phyloP scores from a whole-genome alignment of 2,329 filamentous ascomycete genomes.

The Colletotrichum cuscutae region DNA sequence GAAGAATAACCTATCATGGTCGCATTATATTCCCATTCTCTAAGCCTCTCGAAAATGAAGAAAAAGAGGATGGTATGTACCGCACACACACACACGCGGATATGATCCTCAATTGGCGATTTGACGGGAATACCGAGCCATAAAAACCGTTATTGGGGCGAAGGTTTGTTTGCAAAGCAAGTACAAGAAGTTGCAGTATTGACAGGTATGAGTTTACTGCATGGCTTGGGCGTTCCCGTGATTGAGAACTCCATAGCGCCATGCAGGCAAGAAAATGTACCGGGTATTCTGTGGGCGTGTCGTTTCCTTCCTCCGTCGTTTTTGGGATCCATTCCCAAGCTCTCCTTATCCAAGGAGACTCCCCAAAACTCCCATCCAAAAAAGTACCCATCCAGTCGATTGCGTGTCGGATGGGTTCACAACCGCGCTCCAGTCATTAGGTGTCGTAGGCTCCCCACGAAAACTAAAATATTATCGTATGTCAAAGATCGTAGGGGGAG shows the following conservation, averaged over 20 bases:
- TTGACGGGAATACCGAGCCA: constrained; percentile 29
- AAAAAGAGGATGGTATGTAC: constrained; percentile 33
- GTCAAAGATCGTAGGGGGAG: constrained; percentile 52
- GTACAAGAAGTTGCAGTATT: constrained; percentile 52
- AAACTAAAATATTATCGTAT: constrained; percentile 52
- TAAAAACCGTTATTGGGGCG: constrained; percentile 37
- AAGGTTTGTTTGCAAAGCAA: constrained; percentile 46
- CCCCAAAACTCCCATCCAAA: constrained; percentile 35
- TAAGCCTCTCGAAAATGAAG: constrained; percentile 14
- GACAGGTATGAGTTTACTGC: constrained; percentile 42
- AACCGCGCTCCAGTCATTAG: constrained; percentile 49
- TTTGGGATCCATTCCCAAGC: constrained; percentile 40
- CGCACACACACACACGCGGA: constrained; percentile 31
- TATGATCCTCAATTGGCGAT: constrained; percentile 40
- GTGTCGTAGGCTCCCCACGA: constrained; percentile 49
- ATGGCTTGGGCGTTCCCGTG: constrained; percentile 41
- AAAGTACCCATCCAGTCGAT: constrained; percentile 42
- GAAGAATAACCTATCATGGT: constrained; percentile 35
- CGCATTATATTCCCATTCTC: constrained; percentile 35
- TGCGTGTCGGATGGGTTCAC: constrained; percentile 40
- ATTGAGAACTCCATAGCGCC: constrained; percentile 47
- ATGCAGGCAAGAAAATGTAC: constrained; percentile 44
- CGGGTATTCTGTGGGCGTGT: constrained; percentile 42
- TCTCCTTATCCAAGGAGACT: constrained; percentile 35
- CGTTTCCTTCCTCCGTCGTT: constrained; percentile 42